Percentiles rank a stretch among this genome's conserved stretches.
These are phyloP conservation scores for Wallacemonas sp. DNA, from an alignment of 208 protist genomes.

Conservation along the genomic window DNA sequence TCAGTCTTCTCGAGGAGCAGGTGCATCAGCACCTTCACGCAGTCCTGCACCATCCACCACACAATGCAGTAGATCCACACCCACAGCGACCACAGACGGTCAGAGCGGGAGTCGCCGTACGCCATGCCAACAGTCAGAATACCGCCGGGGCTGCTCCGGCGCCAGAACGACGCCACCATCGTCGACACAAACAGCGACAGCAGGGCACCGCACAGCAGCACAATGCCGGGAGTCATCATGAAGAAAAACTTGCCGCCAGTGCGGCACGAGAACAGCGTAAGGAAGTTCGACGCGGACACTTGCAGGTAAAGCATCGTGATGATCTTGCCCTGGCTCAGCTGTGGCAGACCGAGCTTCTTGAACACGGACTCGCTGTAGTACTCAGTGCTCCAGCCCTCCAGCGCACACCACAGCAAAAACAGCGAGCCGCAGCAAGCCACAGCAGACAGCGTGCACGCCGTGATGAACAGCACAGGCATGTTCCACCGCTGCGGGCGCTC, in stretches of 20 bases:
- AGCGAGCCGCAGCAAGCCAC: slow-evolving; percentile 73
- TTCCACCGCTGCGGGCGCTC: slow-evolving; percentile 71
- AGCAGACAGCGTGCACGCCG: slow-evolving; percentile 51
- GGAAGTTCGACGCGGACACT: slow-evolving; percentile 88
- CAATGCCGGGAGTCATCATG: slow-evolving; percentile 45
- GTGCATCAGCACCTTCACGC: slow-evolving; percentile 75
- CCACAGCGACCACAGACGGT: slow-evolving; percentile 81
- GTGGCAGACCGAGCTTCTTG: slow-evolving; percentile 54
- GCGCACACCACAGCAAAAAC: slow-evolving; percentile 58
- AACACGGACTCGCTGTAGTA: slow-evolving; percentile 66
- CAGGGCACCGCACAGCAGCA: slow-evolving; percentile 66
- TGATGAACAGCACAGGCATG: slow-evolving; percentile 59
- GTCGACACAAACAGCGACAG: slow-evolving; percentile 73
- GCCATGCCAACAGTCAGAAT: slow-evolving; percentile 79
- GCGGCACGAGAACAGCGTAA: slow-evolving; percentile 89
- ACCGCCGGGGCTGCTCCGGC: slow-evolving; percentile 44
- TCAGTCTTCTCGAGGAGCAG: slow-evolving; percentile 67
- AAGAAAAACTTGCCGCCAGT: slow-evolving; percentile 82
- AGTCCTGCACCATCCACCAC: slow-evolving; percentile 90
- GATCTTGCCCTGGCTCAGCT: slow-evolving; percentile 70
- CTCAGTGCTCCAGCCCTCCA: slow-evolving; percentile 44
- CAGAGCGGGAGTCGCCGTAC: slow-evolving; percentile 35
- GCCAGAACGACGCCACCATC: slow-evolving; percentile 74
- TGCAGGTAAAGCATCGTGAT: slow-evolving; percentile 89
- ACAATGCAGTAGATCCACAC: slow-evolving; percentile 92